phyloP scores from a whole-genome alignment of 371 early-diverging fungal genomes.

The Apophysomyces elegans region DNA sequence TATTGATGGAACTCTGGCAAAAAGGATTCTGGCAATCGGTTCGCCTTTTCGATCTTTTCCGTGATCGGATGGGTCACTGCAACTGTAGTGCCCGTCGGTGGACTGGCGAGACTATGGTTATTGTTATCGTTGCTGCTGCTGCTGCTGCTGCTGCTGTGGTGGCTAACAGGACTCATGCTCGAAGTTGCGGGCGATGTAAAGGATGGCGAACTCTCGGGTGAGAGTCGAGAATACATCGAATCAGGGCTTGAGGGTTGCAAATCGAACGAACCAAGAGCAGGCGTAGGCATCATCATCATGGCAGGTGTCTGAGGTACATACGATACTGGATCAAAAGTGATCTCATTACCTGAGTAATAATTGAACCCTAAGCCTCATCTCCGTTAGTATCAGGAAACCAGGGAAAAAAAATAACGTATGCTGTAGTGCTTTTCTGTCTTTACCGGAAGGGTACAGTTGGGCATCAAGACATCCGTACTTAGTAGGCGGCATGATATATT shows the following conservation, averaged over 20 bases:
- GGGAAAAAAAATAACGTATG: background rate
- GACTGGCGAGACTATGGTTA: constrained; percentile 15
- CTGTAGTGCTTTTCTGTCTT: background rate
- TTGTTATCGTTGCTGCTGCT: background rate
- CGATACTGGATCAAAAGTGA: constrained; percentile 4
- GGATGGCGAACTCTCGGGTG: constrained; percentile 1
- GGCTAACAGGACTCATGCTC: background rate
- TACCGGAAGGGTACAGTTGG: constrained; percentile 40
- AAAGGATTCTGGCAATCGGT: constrained; percentile 51
- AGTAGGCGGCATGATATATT: constrained; percentile 51
- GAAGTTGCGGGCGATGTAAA: background rate
- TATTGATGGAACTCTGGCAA: constrained; percentile 54
- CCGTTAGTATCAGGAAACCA: background rate
- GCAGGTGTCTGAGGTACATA: background rate
- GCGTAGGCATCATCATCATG: constrained; percentile 1
- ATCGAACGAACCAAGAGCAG: background rate
- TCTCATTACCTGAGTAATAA: background rate
- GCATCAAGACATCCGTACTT: constrained; percentile 42
- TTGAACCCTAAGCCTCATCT: constrained; percentile 8
- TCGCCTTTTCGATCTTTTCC: constrained; percentile 51
- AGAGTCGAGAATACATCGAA: constrained; percentile 8
- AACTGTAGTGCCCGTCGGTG: constrained; percentile 22
- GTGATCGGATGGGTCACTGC: constrained; percentile 44
- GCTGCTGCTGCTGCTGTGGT: constrained; percentile 2
- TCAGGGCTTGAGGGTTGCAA: constrained; percentile 5